Base-by-base conservation (phyloP, 768 basidiomycete genomes). In the Saitozyma sp. region DNA sequence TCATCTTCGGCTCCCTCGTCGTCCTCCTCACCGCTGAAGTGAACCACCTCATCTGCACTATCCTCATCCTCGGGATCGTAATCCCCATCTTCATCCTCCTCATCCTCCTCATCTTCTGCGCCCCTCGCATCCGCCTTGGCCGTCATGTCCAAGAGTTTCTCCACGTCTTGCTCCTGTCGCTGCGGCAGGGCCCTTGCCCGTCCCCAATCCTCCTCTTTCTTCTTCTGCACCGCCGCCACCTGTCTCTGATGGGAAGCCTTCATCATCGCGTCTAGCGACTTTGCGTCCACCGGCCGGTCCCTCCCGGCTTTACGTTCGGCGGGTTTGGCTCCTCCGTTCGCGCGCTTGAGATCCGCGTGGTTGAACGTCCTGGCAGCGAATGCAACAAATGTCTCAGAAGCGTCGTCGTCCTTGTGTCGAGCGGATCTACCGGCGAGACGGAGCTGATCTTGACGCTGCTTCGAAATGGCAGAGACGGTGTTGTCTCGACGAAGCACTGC, bases 151-250 rank as follows among this genome's bases (percentile, higher is more conserved):
- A 65, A 45, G 7, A 71, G 9, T 38, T 65, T 54, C 20, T 62
- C 29, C n/a, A 59, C n/a, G 51, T 75, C 69, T 38, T 51, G 58
- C 38, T 41, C 53, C 43, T 66, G 51, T 48, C 57, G 66, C 14
- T 60, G 48, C 6, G 74, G 71, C 46, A 75, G 29, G 2, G n/a
- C 50, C 42, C 61, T 59, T 37, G 19, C 50, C 39, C 61, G 49
- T 3, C 73, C 73, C 17, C 40, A 75, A 17, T 60, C 61, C 46
- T 62, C 56, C 61, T 72, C 68, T 51, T 73, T 75, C 54, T 61
- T 61, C 58, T 45, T 51, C 49, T 49, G 39, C 6, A 64, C 11
- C n/a, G 14, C 41, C 1, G 16, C n/a, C 4, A 61, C 62, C 56
- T 70, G 71, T 39, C 50, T 46, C 19, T 54, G 60, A 65, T 68